Evolutionary conservation across 345 rosid genomes (phyloP).

Genomic region (Hibiscus trionum): DNA sequence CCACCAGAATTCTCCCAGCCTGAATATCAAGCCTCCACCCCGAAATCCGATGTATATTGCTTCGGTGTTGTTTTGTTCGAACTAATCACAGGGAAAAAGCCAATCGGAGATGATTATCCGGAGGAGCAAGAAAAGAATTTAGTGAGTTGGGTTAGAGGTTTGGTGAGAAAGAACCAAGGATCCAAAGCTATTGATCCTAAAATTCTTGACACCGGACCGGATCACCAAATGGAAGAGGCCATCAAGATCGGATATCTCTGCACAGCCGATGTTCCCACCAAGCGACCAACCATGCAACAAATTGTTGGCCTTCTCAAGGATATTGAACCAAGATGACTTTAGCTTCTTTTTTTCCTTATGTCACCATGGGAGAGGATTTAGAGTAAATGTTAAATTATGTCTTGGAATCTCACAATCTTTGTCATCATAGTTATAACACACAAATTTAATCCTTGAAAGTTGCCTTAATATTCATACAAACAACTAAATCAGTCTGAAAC

Average conservation of each 20-base stretch:
- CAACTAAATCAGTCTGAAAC: neutral
- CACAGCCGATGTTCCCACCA: slow-evolving; percentile 75
- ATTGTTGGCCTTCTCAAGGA: slow-evolving; percentile 96
- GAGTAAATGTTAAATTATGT: slow-evolving; percentile 15
- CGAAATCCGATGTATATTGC: slow-evolving; percentile 86
- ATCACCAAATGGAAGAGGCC: slow-evolving; percentile 68
- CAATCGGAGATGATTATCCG: slow-evolving; percentile 63
- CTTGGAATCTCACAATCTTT: slow-evolving; percentile 12
- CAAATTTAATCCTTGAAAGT: slow-evolving; percentile 16
- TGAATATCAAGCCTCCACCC: slow-evolving; percentile 50
- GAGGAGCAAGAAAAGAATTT: slow-evolving; percentile 47
- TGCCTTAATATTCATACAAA: neutral
- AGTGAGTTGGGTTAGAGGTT: slow-evolving; percentile 73
- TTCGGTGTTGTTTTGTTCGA: slow-evolving; percentile 81
- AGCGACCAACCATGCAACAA: slow-evolving; percentile 95
- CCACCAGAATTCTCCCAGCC: slow-evolving; percentile 75
- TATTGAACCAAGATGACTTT: slow-evolving; percentile 43
- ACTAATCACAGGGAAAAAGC: slow-evolving; percentile 72
- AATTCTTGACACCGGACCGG: slow-evolving; percentile 53
- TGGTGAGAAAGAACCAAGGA: slow-evolving; percentile 57
- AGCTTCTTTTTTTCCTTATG: slow-evolving; percentile 10
- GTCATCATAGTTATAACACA: slow-evolving; percentile 18
- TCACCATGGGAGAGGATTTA: slow-evolving; percentile 25
- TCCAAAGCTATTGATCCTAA: slow-evolving; percentile 70
- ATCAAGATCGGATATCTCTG: slow-evolving; percentile 89